Conservation (phyloP, 2,329 filamentous ascomycete species). For the Trichoderma citrinoviride region DNA sequence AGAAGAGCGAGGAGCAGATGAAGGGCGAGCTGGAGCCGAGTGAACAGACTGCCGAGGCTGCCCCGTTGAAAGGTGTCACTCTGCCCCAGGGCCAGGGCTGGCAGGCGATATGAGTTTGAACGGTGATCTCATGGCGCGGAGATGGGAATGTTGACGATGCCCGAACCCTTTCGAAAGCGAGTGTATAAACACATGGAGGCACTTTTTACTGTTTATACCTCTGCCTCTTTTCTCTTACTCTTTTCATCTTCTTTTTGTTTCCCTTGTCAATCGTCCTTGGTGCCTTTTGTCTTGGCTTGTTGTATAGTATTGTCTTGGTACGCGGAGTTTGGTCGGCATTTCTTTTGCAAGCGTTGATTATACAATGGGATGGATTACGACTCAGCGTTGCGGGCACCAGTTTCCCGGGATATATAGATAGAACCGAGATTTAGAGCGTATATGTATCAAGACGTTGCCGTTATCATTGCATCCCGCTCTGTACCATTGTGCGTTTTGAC, state of each 20-base stretch:
- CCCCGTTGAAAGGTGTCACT: neutral
- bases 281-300: neutral
- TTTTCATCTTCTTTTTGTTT: neutral
- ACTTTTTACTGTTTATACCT: neutral
- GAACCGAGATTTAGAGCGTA: neutral
- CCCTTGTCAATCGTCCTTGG: no score
- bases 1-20: conserved; percentile 37
- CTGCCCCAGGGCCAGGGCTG: conserved; percentile 47
- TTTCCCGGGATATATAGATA: neutral
- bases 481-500: neutral
- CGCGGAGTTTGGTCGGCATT: neutral
- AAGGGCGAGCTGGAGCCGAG: conserved; percentile 38
- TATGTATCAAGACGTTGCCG: neutral
- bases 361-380: neutral
- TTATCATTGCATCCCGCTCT: neutral
- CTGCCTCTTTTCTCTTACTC: neutral
- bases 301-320: neutral
- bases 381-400: neutral
- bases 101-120: conserved; percentile 50
- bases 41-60: conserved; percentile 25
- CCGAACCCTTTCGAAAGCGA: neutral
- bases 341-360: neutral
- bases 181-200: neutral
- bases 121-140: neutral
- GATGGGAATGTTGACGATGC: neutral